phyloP scores from a whole-genome alignment of 768 basidiomycete species.

The Leucosporidium yakuticum region DNA sequence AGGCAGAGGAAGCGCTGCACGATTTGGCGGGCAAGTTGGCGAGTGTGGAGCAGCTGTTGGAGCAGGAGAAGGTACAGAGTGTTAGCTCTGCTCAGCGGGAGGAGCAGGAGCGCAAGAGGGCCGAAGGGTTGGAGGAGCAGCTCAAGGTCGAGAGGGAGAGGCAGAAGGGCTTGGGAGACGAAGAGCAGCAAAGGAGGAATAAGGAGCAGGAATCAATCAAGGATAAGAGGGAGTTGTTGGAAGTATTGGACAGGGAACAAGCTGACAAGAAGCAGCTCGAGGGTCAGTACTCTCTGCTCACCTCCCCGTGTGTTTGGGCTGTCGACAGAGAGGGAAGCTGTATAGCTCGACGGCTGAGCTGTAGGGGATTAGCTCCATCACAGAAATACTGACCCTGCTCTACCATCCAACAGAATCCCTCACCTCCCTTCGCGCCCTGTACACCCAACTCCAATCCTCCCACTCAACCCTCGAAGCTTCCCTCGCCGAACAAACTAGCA shows the following conservation, averaged over 20 bases:
- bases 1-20: slow-evolving; percentile 31
- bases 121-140: not conserved
- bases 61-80: not conserved
- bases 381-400: not conserved
- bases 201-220: slow-evolving; percentile 52
- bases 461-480: slow-evolving; percentile 24
- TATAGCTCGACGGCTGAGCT: slow-evolving; percentile 31
- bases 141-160: slow-evolving; percentile 3
- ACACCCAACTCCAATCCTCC: slow-evolving; percentile 57
- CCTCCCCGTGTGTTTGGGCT: not conserved
- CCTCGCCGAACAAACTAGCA: slow-evolving; percentile 17
- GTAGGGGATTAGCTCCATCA: not conserved
- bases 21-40: slow-evolving; percentile 15
- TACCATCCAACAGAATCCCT: slow-evolving; percentile 46
- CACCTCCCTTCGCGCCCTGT: slow-evolving; percentile 65
- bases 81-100: not conserved
- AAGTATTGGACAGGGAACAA: slow-evolving; percentile 73
- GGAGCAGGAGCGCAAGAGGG: not conserved
- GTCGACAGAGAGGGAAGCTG: slow-evolving; percentile 14
- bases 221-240: slow-evolving; percentile 83
- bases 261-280: slow-evolving; percentile 68
- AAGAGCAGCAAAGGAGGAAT: not conserved
- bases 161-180: not conserved
- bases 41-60: not conserved
- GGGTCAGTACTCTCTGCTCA: slow-evolving; percentile 51